These are phyloP conservation scores for Didymella glomerata DNA, from an alignment of 2,329 filamentous ascomycete genomes.

Conservation along the genomic window DNA sequence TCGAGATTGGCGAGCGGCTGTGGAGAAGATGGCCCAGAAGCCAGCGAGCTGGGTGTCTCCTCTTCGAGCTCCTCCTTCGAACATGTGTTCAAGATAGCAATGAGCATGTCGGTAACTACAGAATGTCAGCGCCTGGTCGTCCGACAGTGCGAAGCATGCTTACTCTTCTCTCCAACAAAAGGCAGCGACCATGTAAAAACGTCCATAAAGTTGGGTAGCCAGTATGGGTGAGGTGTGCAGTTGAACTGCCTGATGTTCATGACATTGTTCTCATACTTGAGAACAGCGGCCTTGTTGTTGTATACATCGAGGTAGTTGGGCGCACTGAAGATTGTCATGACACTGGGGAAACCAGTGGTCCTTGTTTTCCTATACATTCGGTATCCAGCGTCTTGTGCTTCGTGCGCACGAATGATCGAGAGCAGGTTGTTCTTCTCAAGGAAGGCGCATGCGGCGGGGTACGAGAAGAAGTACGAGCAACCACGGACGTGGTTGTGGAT, in stretches of 20 bases:
- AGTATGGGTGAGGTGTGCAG: constrained; percentile 98
- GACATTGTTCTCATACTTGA: constrained; percentile 99
- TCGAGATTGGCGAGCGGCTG: constrained; percentile 68
- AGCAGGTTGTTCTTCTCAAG: constrained; percentile 98
- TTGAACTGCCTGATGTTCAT: constrained; percentile 99
- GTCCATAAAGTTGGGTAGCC: constrained; percentile 99
- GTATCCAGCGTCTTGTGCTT: constrained; percentile 98
- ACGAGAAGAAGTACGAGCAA: constrained; percentile 99
- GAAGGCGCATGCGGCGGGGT: constrained; percentile 95
- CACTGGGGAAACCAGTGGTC: constrained; percentile 96
- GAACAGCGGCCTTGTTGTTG: constrained; percentile 98
- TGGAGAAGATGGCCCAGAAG: constrained; percentile 77
- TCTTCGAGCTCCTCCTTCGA: constrained; percentile 97
- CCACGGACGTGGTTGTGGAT: constrained; percentile 98
- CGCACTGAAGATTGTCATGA: constrained; percentile 99
- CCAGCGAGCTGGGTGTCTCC: constrained; percentile 78
- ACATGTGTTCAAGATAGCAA: constrained; percentile 96
- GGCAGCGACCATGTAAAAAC: constrained; percentile 99
- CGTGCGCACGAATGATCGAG: constrained; percentile 95
- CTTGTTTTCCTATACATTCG: constrained; percentile 99
- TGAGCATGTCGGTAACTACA: constrained; percentile 91
- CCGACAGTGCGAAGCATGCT: background rate
- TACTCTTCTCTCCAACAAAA: constrained; percentile 92
- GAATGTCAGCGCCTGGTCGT: constrained; percentile 28
- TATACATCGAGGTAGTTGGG: constrained; percentile 99